Conservation (phyloP, 2,329 filamentous ascomycete genomes). For the Claviceps citrina region DNA sequence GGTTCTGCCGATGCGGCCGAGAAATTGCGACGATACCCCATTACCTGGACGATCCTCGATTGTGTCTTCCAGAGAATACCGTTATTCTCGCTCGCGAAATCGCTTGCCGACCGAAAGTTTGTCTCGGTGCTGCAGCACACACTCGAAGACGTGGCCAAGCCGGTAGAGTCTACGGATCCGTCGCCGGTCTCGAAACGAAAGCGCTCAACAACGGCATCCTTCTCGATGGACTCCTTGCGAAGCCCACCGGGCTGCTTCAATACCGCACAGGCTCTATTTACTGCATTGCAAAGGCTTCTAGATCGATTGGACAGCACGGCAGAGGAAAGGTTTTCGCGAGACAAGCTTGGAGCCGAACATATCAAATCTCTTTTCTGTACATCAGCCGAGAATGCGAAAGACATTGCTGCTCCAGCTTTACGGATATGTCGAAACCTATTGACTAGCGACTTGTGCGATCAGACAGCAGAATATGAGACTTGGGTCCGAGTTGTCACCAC, state of each 20-base stretch:
- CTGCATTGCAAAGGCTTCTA: constrained; percentile 31
- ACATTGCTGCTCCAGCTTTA: constrained; percentile 30
- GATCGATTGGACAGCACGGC: constrained; percentile 24
- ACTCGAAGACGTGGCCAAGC: constrained; percentile 39
- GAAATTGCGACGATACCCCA: constrained; percentile 37
- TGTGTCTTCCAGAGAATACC: constrained; percentile 51
- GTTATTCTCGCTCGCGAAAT: constrained; percentile 51
- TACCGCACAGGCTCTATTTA: constrained; percentile 33
- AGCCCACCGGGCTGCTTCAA: constrained; percentile 26
- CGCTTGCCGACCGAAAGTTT: constrained; percentile 56
- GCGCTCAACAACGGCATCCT: constrained; percentile 21
- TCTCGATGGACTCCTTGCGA: constrained; percentile 26
- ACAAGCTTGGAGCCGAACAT: constrained; percentile 40
- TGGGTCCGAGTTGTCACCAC: constrained; percentile 33
- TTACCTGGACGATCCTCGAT: constrained; percentile 46
- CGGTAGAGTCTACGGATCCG: constrained; percentile 13
- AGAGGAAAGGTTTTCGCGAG: constrained; percentile 22
- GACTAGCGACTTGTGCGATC: constrained; percentile 16
- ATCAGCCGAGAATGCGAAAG: constrained; percentile 30
- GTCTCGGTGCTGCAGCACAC: constrained; percentile 49
- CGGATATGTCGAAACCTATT: constrained; percentile 28
- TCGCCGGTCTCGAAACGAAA: constrained; percentile 29
- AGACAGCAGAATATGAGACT: constrained; percentile 22
- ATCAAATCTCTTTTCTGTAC: constrained; percentile 41
- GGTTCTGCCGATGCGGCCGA: constrained; percentile 31